Percentiles rank a stretch among this genome's conserved stretches.
Conservation (phyloP, 1,139 yeast genomes). For the Suhomyces wounanorum region DNA sequence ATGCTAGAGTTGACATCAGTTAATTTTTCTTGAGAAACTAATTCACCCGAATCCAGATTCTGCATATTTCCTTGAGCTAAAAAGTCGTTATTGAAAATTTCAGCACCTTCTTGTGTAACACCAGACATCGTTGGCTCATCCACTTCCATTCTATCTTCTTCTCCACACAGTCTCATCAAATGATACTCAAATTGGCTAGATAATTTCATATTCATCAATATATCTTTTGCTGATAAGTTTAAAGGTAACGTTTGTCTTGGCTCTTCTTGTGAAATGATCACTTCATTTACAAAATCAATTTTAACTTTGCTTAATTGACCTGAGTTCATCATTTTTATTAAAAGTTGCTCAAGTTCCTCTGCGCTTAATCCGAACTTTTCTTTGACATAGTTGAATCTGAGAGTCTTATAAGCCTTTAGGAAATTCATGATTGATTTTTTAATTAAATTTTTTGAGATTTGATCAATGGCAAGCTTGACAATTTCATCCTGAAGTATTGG, state of each 20-base stretch:
- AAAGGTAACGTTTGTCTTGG: slow-evolving; percentile 17
- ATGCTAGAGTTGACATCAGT: background rate
- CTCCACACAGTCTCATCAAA: background rate
- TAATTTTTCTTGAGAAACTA: background rate
- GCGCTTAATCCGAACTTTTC: slow-evolving; percentile 24
- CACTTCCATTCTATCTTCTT: slow-evolving; percentile 7
- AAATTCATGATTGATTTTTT: slow-evolving; percentile 32
- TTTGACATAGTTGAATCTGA: slow-evolving; percentile 31
- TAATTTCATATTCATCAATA: slow-evolving; percentile 29
- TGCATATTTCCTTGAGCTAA: background rate
- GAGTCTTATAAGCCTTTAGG: slow-evolving; percentile 31
- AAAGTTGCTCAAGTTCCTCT: slow-evolving; percentile 38
- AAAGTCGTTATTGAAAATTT: background rate
- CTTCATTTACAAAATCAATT: slow-evolving; percentile 47
- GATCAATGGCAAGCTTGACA: slow-evolving; percentile 28
- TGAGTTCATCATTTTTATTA: slow-evolving; percentile 42
- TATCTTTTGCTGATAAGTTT: slow-evolving; percentile 25
- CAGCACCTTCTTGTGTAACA: background rate
- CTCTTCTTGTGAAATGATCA: slow-evolving; percentile 20
- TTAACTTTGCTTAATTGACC: slow-evolving; percentile 46
- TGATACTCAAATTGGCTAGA: slow-evolving; percentile 1
- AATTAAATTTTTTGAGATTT: slow-evolving; percentile 35
- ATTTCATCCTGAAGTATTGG: slow-evolving; percentile 34
- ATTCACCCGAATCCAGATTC: background rate
- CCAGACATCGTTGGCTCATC: background rate